phyloP scores from a whole-genome alignment of 306 rosid genomes.

The Medicago ruthenica region DNA sequence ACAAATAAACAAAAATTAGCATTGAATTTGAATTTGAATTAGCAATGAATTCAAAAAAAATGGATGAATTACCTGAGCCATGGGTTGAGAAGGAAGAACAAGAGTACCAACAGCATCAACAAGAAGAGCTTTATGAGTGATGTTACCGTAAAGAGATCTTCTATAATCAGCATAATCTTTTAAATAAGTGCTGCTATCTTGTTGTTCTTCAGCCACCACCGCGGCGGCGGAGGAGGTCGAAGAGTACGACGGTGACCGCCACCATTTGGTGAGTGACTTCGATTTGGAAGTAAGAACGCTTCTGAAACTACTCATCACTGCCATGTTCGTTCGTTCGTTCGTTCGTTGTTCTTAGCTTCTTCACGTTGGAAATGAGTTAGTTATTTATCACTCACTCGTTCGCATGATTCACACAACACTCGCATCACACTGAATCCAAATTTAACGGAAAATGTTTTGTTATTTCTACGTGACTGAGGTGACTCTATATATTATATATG shows the following conservation, averaged over 20 bases:
- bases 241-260: conserved; percentile 42
- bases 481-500: no score
- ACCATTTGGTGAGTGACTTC: conserved; percentile 4
- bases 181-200: conserved; percentile 40
- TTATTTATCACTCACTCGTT: not conserved
- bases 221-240: conserved; percentile 52
- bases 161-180: conserved; percentile 88
- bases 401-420: not conserved
- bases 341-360: not conserved
- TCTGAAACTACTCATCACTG: conserved; percentile 53
- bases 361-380: conserved; percentile 53
- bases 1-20: conserved; percentile 7
- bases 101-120: conserved; percentile 99
- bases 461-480: no score
- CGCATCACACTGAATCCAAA: no score
- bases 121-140: conserved; percentile 87
- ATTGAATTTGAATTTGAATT: not conserved
- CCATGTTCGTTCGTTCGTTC: conserved; percentile 54
- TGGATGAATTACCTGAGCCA: conserved; percentile 72
- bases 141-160: conserved; percentile 82
- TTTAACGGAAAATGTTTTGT: no score
- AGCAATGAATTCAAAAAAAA: not conserved
- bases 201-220: conserved; percentile 31
- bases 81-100: conserved; percentile 94
- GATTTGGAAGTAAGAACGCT: conserved; percentile 34